A percentile compares a stretch with the other conserved stretches of the same genome.
These are phyloP conservation scores for Patellifolia procumbens DNA, from an alignment of 179 eudicot species.

Conservation along the genomic window DNA sequence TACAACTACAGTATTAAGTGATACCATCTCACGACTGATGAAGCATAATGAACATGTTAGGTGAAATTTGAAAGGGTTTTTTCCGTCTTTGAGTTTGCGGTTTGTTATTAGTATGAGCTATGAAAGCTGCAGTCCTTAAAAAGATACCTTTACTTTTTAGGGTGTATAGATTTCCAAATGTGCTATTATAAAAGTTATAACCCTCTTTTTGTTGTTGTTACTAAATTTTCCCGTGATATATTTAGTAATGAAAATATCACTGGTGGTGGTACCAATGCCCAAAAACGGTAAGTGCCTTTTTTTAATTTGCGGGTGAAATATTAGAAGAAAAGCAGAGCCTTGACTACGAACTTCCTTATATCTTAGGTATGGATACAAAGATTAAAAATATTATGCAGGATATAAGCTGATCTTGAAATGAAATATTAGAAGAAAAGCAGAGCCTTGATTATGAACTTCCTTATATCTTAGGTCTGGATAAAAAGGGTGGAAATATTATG, in stretches of 20 bases:
- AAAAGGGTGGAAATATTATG: too few species aligned
- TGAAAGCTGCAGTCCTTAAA: neutral
- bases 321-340: neutral
- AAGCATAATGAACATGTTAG: neutral
- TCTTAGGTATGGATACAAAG: neutral
- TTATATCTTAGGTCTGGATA: too few species aligned
- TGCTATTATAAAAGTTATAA: too few species aligned
- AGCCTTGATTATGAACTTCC: too few species aligned
- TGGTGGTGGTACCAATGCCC: too few species aligned
- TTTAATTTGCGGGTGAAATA: neutral
- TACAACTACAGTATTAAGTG: too few species aligned
- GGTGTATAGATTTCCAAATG: too few species aligned
- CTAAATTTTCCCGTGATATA: too few species aligned
- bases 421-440: too few species aligned
- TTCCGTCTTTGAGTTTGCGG: neutral
- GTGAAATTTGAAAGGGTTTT: neutral
- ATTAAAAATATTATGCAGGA: neutral
- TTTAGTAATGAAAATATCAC: too few species aligned
- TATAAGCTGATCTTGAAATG: neutral
- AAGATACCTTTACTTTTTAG: neutral
- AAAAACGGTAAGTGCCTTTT: too few species aligned
- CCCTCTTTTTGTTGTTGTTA: neutral
- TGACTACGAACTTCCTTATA: neutral
- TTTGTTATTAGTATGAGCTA: neutral
- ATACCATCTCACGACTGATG: too few species aligned